Evolutionary conservation across 306 rosid species (phyloP), one percentile per base, ranked within the genome.

Genomic region (Cicer bijugum): DNA sequence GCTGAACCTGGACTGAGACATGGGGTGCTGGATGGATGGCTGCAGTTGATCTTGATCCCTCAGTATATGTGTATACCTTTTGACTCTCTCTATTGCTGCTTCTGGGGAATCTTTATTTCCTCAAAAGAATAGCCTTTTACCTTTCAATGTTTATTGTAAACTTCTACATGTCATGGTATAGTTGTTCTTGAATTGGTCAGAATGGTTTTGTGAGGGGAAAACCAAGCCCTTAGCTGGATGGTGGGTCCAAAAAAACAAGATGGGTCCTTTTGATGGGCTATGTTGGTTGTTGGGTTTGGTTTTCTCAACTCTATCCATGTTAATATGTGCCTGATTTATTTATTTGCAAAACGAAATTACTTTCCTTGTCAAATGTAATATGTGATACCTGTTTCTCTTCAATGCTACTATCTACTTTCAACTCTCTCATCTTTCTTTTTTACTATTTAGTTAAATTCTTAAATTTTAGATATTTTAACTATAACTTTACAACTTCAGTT

Each of bases 91-190:
- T 55, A 28, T 28, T 28, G 35, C 35, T 65, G 43, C 48, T 70
- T 76, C 74, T 52, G 78, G 80, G 81, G 87, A 79, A 70, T 76
- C 84, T 76, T 71, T 77, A 73, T 67, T 69, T 72, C 76, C 81
- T 55, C 76, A 20, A 57, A 39, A 73, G 52, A 75, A 70, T 70
- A 71, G 64, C 82, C 77, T 79, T 73, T 50, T 62, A 28, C 38
- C 76, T 75, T 85, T 59, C 79, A 79, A 59, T 86, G 82, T 84
- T 85, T 79, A 53, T 75, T 86, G 95, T 85, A 90, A 73, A 88
- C 84, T 81, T 85, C 88, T 76, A 86, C 83, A 85, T 90, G 86
- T 87, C 86, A 76, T 87, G 47, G 89, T 88, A 80, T 81, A 85
- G 85, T 77, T 87, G 87, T 79, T 85, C 86, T 78, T 78, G 69